These are phyloP conservation scores for Globisporangium solare DNA, from an alignment of 352 stramenopile species.

Conservation along the genomic window DNA sequence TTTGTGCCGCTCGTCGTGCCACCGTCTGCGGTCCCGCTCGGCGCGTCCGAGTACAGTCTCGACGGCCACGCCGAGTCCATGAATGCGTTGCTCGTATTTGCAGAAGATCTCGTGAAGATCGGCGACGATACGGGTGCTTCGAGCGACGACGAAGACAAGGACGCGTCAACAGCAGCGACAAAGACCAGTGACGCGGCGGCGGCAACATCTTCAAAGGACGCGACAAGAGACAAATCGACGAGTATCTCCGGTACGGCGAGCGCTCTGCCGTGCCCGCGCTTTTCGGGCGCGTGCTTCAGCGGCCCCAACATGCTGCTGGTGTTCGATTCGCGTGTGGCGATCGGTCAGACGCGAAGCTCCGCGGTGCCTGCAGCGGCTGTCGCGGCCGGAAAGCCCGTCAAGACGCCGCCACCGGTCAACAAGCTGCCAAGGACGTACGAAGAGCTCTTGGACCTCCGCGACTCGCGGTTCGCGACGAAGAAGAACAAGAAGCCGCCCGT, in stretches of 20 bases:
- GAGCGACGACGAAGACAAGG: constrained; percentile 13
- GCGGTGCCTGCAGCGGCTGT: constrained; percentile 35
- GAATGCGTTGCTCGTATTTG: constrained; percentile 52
- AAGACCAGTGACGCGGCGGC: background rate
- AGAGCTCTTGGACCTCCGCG: constrained; percentile 63
- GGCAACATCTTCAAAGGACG: background rate
- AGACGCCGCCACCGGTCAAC: constrained; percentile 25
- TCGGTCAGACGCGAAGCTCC: constrained; percentile 58
- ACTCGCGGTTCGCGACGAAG: constrained; percentile 73
- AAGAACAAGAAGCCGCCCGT: constrained; percentile 72
- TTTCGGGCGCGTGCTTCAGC: constrained; percentile 79
- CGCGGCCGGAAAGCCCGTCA: constrained; percentile 48
- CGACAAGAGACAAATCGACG: constrained; percentile 3
- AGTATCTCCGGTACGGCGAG: constrained; percentile 13
- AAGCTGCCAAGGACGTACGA: constrained; percentile 75
- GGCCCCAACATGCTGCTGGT: constrained; percentile 81
- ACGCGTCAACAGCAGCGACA: background rate
- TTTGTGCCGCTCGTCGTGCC: constrained; percentile 70
- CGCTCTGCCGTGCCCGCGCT: constrained; percentile 63
- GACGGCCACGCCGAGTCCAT: constrained; percentile 42
- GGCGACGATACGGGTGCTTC: constrained; percentile 16
- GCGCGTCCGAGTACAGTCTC: constrained; percentile 58
- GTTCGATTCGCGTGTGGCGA: constrained; percentile 80
- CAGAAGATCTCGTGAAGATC: constrained; percentile 66
- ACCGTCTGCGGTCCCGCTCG: constrained; percentile 47